Percentiles rank a stretch among this genome's conserved stretches.
Evolutionary conservation across 2,329 filamentous ascomycete species (phyloP).

Genomic region (Fusarium pseudoanthophilum): DNA sequence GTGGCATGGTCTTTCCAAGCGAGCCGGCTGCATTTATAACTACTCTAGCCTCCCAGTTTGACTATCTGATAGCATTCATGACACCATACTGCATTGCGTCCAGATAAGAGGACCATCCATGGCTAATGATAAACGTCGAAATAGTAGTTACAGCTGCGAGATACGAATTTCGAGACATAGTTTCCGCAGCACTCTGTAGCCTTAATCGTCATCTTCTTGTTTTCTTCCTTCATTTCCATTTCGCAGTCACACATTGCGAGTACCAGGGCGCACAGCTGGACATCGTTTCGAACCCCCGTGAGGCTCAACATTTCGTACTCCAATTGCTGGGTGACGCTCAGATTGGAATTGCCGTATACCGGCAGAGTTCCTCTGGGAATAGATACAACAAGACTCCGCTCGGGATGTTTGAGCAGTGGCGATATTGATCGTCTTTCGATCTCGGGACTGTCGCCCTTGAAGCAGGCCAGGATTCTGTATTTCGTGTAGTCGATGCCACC

Average conservation of each 20-base stretch:
- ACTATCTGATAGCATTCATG: background rate
- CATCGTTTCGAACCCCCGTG: background rate
- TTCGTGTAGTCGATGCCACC: background rate
- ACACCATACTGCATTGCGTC: background rate
- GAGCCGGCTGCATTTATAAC: background rate
- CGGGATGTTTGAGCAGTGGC: accelerated
- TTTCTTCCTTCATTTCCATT: no score
- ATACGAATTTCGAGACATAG: background rate
- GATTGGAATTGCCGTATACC: background rate
- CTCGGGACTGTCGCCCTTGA: background rate
- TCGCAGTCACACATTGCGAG: background rate
- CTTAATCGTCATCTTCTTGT: background rate
- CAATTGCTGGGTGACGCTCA: background rate
- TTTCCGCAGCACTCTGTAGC: background rate
- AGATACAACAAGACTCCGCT: accelerated
- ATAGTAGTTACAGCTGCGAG: background rate
- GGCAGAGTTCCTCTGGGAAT: background rate
- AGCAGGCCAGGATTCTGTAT: background rate
- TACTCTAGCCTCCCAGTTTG: background rate
- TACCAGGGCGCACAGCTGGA: background rate
- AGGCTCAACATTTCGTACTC: background rate
- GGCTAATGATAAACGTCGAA: background rate
- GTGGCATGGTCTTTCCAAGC: background rate
- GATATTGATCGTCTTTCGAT: background rate
- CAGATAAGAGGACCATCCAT: no score